Evolutionary conservation across 768 basidiomycete genomes (phyloP).

Genomic region (Tulasnella sp.): DNA sequence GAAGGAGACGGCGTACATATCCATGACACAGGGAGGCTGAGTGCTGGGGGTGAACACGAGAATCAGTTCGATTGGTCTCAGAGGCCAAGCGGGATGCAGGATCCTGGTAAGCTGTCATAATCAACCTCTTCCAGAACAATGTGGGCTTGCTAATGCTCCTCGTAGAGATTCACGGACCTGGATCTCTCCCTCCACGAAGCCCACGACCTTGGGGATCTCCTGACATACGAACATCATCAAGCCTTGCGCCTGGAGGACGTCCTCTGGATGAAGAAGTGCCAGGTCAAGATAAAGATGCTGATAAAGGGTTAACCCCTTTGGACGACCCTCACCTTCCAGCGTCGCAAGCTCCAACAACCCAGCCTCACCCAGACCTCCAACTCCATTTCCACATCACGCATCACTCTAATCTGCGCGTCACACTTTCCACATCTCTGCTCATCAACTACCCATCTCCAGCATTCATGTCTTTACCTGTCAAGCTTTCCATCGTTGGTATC

Average conservation of each 20-base stretch:
- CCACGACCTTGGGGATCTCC: no score
- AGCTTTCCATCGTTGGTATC: conserved; percentile 81
- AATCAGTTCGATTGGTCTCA: neutral
- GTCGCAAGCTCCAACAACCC: conserved; percentile 31
- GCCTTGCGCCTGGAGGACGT: no score
- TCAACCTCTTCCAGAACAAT: no score
- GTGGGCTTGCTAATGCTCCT: no score
- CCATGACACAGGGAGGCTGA: neutral
- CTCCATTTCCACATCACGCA: conserved; percentile 77
- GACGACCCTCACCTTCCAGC: conserved; percentile 21
- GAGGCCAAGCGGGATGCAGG: no score
- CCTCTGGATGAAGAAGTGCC: no score
- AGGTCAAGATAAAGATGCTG: neutral
- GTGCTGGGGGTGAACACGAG: neutral
- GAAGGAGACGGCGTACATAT: neutral
- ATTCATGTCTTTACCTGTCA: conserved; percentile 96
- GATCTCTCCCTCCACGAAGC: no score
- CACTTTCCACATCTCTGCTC: conserved; percentile 80
- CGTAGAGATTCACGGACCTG: no score
- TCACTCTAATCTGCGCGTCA: conserved; percentile 79
- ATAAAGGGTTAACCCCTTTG: neutral
- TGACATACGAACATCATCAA: no score
- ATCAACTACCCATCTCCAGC: conserved; percentile 94
- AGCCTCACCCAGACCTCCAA: conserved; percentile 52
- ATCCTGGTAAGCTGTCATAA: no score